A percentile compares a stretch with the other conserved stretches of the same genome.
phyloP scores from a whole-genome alignment of 108 stramenopile genomes.

The Chaetoceros muelleri region DNA sequence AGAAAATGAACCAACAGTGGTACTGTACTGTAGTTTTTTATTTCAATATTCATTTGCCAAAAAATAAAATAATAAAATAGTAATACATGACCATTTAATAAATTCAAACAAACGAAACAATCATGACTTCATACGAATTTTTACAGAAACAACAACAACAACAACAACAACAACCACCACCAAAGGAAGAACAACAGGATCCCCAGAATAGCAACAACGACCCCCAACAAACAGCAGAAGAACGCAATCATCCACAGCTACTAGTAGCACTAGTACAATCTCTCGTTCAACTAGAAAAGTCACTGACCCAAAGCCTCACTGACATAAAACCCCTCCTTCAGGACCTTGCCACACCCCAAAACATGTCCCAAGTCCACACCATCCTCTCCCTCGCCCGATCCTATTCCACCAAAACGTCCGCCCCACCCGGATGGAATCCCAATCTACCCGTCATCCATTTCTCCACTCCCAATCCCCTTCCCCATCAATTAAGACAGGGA shows the following conservation, averaged over 20 bases:
- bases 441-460: slow-evolving; percentile 68
- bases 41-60: too few relatives aligned
- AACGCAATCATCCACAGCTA: too few relatives aligned
- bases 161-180: not conserved
- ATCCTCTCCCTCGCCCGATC: slow-evolving; percentile 62
- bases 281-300: not conserved
- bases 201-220: not conserved
- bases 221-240: too few relatives aligned
- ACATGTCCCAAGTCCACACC: slow-evolving; percentile 39
- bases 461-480: slow-evolving; percentile 72
- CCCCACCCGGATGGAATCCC: slow-evolving; percentile 79
- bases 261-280: too few relatives aligned
- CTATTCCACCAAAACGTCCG: slow-evolving; percentile 56
- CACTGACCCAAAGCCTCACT: not conserved
- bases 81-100: too few relatives aligned
- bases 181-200: not conserved
- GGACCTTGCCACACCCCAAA: slow-evolving; percentile 36
- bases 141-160: not conserved
- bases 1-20: too few relatives aligned
- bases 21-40: too few relatives aligned
- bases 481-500: slow-evolving; percentile 75
- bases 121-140: not conserved
- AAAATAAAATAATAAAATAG: too few relatives aligned
- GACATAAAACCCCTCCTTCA: slow-evolving; percentile 26
- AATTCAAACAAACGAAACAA: not conserved